A percentile compares a stretch with the other conserved stretches of the same genome.
phyloP scores from a whole-genome alignment of 225 moss, liverwort and hornwort genomes.

The Anthoceros angustus region DNA sequence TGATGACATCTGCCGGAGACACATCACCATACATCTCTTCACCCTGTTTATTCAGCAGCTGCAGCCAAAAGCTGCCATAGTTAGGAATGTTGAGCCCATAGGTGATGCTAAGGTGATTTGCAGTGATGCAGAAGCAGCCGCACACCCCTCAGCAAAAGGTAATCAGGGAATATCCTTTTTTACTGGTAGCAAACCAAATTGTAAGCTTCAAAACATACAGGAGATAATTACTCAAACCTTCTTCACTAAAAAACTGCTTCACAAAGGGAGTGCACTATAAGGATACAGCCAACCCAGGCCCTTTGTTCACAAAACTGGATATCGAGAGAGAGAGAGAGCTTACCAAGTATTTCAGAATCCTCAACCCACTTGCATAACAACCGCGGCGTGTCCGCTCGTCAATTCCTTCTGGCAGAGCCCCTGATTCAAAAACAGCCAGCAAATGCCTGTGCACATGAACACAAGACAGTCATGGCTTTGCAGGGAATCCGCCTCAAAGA shows the following conservation, averaged over 20 bases:
- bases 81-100: background rate
- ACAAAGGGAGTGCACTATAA: too few relatives aligned
- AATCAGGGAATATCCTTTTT: too few relatives aligned
- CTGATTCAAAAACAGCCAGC: background rate
- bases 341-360: background rate
- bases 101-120: too few relatives aligned
- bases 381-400: background rate
- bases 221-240: too few relatives aligned
- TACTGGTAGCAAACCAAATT: too few relatives aligned
- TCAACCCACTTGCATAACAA: background rate
- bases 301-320: too few relatives aligned
- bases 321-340: background rate
- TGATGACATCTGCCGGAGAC: background rate
- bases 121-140: too few relatives aligned
- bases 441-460: background rate
- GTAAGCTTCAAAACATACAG: too few relatives aligned
- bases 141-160: too few relatives aligned
- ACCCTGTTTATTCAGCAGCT: background rate
- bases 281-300: too few relatives aligned
- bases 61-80: background rate
- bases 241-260: too few relatives aligned
- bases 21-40: background rate
- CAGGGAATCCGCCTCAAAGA: too few relatives aligned
- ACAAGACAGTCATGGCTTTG: background rate
- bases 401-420: background rate